Evolutionary conservation across 2,329 filamentous ascomycete genomes (phyloP).

Genomic region (Diplocarpon rosae): DNA sequence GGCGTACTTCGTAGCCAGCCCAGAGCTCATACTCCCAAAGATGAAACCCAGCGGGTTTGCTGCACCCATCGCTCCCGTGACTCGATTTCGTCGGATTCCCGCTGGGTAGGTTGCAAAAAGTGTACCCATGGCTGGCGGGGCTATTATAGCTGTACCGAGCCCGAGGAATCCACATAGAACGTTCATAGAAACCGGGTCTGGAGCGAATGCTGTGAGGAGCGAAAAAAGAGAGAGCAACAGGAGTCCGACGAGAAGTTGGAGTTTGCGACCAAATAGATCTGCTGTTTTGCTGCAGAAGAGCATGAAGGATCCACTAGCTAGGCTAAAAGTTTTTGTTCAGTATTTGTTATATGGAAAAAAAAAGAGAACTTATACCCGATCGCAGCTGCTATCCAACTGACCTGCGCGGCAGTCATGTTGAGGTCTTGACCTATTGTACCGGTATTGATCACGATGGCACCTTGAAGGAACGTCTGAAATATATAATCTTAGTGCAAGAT

Average conservation of each 20-base stretch:
- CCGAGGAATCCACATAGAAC: slow-evolving; percentile 54
- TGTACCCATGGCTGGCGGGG: slow-evolving; percentile 53
- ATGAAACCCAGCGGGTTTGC: slow-evolving; percentile 33
- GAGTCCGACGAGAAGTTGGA: slow-evolving; percentile 49
- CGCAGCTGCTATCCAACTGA: slow-evolving; percentile 58
- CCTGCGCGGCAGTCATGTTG: slow-evolving; percentile 50
- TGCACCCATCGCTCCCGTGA: slow-evolving; percentile 48
- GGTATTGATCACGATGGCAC: slow-evolving; percentile 45
- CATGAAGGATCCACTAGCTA: slow-evolving; percentile 53
- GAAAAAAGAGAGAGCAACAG: slow-evolving; percentile 45
- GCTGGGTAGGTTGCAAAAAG: slow-evolving; percentile 52
- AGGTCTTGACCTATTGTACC: slow-evolving; percentile 8
- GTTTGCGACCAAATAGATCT: slow-evolving; percentile 53
- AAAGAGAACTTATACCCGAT: slow-evolving; percentile 33
- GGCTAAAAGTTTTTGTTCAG: slow-evolving; percentile 25
- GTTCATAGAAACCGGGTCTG: slow-evolving; percentile 46
- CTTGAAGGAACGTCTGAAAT: slow-evolving; percentile 40
- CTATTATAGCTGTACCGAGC: slow-evolving; percentile 50
- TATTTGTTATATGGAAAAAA: neutral
- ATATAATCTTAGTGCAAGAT: neutral
- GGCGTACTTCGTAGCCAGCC: slow-evolving; percentile 48
- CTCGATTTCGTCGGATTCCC: slow-evolving; percentile 48
- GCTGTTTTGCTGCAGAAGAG: slow-evolving; percentile 55
- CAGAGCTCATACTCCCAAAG: slow-evolving; percentile 44
- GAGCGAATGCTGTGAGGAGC: slow-evolving; percentile 48